phyloP scores from a whole-genome alignment of 768 basidiomycete genomes.

The Macrolepiota dolichaula region DNA sequence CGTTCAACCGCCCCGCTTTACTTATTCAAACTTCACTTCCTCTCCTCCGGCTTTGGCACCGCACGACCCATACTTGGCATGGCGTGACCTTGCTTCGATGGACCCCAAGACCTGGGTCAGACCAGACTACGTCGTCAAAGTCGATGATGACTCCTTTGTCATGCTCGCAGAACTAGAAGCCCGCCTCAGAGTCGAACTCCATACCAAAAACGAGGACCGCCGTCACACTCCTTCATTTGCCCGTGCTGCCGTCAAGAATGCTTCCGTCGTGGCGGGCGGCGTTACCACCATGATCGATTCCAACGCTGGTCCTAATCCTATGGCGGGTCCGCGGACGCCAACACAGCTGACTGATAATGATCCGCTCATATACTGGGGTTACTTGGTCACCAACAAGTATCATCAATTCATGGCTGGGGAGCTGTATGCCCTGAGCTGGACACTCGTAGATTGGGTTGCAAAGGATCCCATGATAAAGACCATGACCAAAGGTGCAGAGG shows the following conservation, averaged over 20 bases:
- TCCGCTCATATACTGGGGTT: constrained; percentile 85
- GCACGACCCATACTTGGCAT: constrained; percentile 66
- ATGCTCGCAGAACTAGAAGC: constrained; percentile 94
- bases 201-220: constrained; percentile 32
- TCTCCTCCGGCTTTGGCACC: constrained; percentile 60
- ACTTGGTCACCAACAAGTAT: constrained; percentile 84
- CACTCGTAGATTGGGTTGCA: constrained; percentile 85
- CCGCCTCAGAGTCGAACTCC: constrained; percentile 75
- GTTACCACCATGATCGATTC: background rate
- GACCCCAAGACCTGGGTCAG: constrained; percentile 66
- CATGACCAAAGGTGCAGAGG: constrained; percentile 79
- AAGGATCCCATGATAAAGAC: constrained; percentile 65
- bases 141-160: constrained; percentile 93
- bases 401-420: constrained; percentile 96
- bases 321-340: constrained; percentile 8
- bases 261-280: background rate
- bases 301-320: background rate
- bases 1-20: constrained; percentile 46
- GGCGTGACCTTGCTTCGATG: constrained; percentile 42
- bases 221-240: background rate
- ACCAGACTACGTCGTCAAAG: constrained; percentile 91
- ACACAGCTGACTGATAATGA: constrained; percentile 34
- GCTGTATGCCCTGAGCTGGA: constrained; percentile 86
- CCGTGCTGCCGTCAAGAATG: background rate
- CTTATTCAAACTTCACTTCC: constrained; percentile 60